Evolutionary conservation across 2,329 filamentous ascomycete genomes (phyloP).

Genomic region (Arthrobotrys sinensis): DNA sequence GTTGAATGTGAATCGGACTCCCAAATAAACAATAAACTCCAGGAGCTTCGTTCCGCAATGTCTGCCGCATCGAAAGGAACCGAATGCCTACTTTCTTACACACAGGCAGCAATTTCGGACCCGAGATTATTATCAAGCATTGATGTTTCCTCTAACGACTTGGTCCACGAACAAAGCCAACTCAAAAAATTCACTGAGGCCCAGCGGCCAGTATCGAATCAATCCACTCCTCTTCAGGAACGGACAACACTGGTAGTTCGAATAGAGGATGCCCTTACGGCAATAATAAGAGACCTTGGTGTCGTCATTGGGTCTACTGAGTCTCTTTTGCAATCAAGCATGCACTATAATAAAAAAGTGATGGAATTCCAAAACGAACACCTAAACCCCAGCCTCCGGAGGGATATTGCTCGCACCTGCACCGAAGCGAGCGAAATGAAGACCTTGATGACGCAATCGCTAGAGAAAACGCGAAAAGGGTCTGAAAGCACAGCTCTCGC

Average conservation of each 20-base stretch:
- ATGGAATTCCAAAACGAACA: conserved; percentile 15
- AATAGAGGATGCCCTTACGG: not conserved
- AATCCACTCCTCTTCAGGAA: not conserved
- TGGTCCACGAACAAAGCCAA: too few relatives aligned
- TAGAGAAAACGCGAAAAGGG: not conserved
- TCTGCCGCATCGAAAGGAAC: not conserved
- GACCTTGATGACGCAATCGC: not conserved
- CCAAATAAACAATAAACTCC: not conserved
- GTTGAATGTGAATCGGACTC: not conserved
- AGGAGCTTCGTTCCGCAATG: not conserved
- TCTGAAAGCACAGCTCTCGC: not conserved
- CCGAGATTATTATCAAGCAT: not conserved
- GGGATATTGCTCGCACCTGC: not conserved
- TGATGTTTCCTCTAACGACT: too few relatives aligned
- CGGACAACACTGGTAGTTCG: not conserved
- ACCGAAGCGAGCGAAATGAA: not conserved
- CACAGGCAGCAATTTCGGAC: not conserved
- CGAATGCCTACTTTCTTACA: not conserved
- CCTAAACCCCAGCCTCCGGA: not conserved
- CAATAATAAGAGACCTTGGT: not conserved
- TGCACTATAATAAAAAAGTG: not conserved
- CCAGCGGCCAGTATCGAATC: too few relatives aligned
- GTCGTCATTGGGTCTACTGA: not conserved
- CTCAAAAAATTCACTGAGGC: too few relatives aligned
- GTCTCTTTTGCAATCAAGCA: not conserved